phyloP scores from a whole-genome alignment of 2,329 filamentous ascomycete genomes.

The Bipolaris gigantea region DNA sequence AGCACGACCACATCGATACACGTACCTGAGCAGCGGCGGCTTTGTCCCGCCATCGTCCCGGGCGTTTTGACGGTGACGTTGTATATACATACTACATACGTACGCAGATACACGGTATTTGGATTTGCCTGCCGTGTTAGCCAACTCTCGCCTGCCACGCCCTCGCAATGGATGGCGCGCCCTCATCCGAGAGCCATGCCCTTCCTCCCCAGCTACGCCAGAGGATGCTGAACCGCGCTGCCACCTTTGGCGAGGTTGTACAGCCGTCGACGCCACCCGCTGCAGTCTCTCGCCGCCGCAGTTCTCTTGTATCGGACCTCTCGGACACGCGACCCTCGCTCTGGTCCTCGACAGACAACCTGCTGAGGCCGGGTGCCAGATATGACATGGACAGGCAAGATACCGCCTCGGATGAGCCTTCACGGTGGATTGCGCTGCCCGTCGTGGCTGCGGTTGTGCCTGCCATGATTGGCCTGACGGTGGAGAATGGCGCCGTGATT shows the following conservation, averaged over 20 bases:
- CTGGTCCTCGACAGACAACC: constrained; percentile 68
- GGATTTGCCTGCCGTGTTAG: constrained; percentile 6
- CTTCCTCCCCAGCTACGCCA: constrained; percentile 38
- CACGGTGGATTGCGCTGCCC: constrained; percentile 77
- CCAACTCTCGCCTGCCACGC: constrained; percentile 3
- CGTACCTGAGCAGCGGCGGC: constrained; percentile 2
- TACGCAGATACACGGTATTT: not conserved
- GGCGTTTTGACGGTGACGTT: constrained; percentile 1
- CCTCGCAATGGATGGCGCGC: constrained; percentile 32
- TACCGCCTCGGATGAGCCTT: constrained; percentile 56
- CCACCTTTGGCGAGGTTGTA: constrained; percentile 39
- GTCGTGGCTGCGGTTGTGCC: constrained; percentile 82
- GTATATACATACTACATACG: not conserved
- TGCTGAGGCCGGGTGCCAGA: constrained; percentile 58
- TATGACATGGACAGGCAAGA: constrained; percentile 28
- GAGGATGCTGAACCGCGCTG: constrained; percentile 42
- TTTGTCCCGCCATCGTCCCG: not conserved
- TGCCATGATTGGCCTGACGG: constrained; percentile 80
- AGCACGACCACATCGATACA: constrained; percentile 4
- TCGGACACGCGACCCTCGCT: constrained; percentile 69
- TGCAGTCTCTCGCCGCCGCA: constrained; percentile 59
- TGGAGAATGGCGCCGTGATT: constrained; percentile 79
- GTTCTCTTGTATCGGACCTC: constrained; percentile 77
- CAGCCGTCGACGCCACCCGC: constrained; percentile 19
- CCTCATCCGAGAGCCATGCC: constrained; percentile 20